phyloP scores from a whole-genome alignment of 176 grass and related monocot species.

The Musa itinerans region DNA sequence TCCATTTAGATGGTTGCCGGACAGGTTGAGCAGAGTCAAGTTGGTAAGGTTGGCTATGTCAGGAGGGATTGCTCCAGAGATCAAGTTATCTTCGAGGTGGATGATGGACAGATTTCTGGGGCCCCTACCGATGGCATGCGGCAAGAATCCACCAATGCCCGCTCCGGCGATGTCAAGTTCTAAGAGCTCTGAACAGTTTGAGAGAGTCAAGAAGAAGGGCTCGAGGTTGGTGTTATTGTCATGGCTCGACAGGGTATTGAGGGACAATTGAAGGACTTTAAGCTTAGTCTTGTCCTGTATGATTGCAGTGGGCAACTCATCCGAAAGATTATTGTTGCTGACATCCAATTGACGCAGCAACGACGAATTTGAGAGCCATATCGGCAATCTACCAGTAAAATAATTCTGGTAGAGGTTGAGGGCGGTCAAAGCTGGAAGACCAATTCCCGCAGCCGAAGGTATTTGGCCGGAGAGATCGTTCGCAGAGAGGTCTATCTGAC shows the following conservation, averaged over 20 bases:
- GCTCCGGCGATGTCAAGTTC: constrained; percentile 44
- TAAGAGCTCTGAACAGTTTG: constrained; percentile 35
- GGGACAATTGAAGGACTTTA: constrained; percentile 40
- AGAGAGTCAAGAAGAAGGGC: constrained; percentile 53
- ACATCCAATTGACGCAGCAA: constrained; percentile 19
- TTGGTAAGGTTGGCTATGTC: constrained; percentile 45
- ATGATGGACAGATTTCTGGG: constrained; percentile 22
- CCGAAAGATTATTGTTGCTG: constrained; percentile 42
- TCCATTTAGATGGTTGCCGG: constrained; percentile 51
- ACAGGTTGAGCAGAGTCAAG: constrained; percentile 61
- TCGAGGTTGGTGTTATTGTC: constrained; percentile 52
- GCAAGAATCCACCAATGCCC: constrained; percentile 40
- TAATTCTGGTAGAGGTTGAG: constrained; percentile 61
- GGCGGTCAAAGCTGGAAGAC: background rate
- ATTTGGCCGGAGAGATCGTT: constrained; percentile 46
- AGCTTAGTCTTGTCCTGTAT: constrained; percentile 15
- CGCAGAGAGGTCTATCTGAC: constrained; percentile 22
- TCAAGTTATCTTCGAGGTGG: constrained; percentile 49
- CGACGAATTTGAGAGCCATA: constrained; percentile 60
- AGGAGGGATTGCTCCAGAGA: constrained; percentile 47
- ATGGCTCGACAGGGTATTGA: constrained; percentile 41
- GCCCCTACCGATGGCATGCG: constrained; percentile 20
- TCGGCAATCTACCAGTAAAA: constrained; percentile 38
- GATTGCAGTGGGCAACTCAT: constrained; percentile 39
- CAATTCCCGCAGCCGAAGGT: constrained; percentile 10